A percentile compares a stretch with the other conserved stretches of the same genome.
These are phyloP conservation scores for Termitomyces sp. DNA, from an alignment of 768 basidiomycete species.

Conservation along the genomic window DNA sequence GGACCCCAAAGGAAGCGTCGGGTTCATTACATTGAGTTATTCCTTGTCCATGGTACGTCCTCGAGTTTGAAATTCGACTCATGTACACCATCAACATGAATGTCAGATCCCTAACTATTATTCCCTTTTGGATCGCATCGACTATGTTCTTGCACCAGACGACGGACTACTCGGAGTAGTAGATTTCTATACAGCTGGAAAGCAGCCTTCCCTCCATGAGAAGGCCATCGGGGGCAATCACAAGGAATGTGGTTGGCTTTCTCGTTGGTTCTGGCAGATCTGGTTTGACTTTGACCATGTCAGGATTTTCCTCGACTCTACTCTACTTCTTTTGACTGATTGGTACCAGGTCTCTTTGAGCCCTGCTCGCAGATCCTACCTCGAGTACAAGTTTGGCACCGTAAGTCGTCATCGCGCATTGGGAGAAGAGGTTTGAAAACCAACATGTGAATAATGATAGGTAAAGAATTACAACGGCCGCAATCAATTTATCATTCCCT, in stretches of 20 bases:
- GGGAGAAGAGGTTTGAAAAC: background rate
- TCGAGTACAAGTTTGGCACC: slow-evolving; percentile 77
- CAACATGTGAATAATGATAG: slow-evolving; percentile 19
- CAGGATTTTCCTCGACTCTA: slow-evolving; percentile 15
- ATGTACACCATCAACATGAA: background rate
- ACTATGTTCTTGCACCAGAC: slow-evolving; percentile 55
- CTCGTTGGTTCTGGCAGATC: slow-evolving; percentile 77
- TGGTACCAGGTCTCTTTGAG: slow-evolving; percentile 36
- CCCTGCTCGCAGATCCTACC: slow-evolving; percentile 60
- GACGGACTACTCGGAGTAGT: slow-evolving; percentile 60
- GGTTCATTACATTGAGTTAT: slow-evolving; percentile 51
- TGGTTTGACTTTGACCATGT: slow-evolving; percentile 58
- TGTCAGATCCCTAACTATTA: slow-evolving; percentile 58
- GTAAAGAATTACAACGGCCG: slow-evolving; percentile 69
- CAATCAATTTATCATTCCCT: slow-evolving; percentile 64
- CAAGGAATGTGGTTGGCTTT: slow-evolving; percentile 58
- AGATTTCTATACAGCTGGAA: slow-evolving; percentile 67
- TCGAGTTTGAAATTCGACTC: background rate
- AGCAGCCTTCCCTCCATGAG: slow-evolving; percentile 49
- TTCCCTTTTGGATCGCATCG: slow-evolving; percentile 61
- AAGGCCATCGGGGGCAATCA: slow-evolving; percentile 59
- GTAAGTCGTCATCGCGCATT: slow-evolving; percentile 25
- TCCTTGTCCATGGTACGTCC: slow-evolving; percentile 48
- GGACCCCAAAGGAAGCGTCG: slow-evolving; percentile 51
- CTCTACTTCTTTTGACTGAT: background rate